phyloP scores from a whole-genome alignment of 2,329 filamentous ascomycete species.

The Rhynchosporium agropyri region DNA sequence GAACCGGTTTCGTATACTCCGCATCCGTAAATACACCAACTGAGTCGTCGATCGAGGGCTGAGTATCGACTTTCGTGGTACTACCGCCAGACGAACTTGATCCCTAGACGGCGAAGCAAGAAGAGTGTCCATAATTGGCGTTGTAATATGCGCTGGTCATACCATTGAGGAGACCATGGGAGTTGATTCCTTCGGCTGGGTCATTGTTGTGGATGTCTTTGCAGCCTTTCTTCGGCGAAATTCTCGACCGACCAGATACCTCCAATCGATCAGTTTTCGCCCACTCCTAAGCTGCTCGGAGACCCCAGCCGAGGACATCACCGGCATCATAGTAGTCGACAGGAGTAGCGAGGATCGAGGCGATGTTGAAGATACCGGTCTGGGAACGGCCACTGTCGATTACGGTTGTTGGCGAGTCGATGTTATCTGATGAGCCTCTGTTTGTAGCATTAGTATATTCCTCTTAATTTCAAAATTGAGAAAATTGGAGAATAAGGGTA shows the following conservation, averaged over 20 bases:
- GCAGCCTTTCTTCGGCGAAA: constrained; percentile 13
- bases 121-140: constrained; percentile 29
- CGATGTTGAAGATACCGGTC: constrained; percentile 23
- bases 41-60: constrained; percentile 17
- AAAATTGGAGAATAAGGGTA: no score
- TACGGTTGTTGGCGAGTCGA: constrained; percentile 16
- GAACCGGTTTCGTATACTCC: neutral
- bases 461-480: no score
- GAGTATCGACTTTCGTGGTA: constrained; percentile 13
- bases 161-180: constrained; percentile 22
- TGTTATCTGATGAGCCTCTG: constrained; percentile 19
- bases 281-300: constrained; percentile 22
- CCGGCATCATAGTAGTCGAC: constrained; percentile 17
- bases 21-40: constrained; percentile 16
- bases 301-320: constrained; percentile 21
- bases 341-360: constrained; percentile 5
- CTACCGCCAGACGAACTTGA: constrained; percentile 7
- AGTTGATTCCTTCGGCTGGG: constrained; percentile 28
- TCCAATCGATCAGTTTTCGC: constrained; percentile 17
- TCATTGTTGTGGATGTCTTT: constrained; percentile 26
- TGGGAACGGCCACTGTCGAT: constrained; percentile 18
- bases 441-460: no score
- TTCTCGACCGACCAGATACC: constrained; percentile 27
- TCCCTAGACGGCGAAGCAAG: constrained; percentile 25
- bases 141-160: neutral